phyloP scores from a whole-genome alignment of 1,284 basidiomycete species.

The Ceratobasidium sp. region DNA sequence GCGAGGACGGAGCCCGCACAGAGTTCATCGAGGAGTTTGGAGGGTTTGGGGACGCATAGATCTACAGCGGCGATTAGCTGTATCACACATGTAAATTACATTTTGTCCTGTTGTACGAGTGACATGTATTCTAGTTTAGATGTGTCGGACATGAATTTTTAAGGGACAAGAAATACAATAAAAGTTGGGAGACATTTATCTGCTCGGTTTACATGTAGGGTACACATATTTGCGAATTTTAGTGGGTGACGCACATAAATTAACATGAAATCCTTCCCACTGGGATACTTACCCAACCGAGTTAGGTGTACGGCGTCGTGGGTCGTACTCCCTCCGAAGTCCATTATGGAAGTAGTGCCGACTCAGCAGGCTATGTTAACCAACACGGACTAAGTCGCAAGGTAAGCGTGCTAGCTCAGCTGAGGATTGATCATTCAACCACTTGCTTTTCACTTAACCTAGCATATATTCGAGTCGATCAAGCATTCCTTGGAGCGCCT shows the following conservation, averaged over 20 bases:
- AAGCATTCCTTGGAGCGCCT: slow-evolving; percentile 33
- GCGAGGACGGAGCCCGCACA: neutral
- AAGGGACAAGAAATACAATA: neutral
- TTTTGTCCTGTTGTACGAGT: neutral
- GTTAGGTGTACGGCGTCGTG: neutral
- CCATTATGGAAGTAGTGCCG: slow-evolving; percentile 3
- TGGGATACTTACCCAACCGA: neutral
- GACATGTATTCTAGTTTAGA: neutral
- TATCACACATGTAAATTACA: neutral
- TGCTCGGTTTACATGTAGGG: neutral
- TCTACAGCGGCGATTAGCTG: too few relatives aligned
- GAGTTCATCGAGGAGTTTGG: neutral
- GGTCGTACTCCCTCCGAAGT: neutral
- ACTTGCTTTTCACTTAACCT: slow-evolving; percentile 40
- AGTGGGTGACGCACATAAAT: neutral
- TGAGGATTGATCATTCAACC: slow-evolving; percentile 4
- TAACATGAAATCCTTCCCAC: neutral
- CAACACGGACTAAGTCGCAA: slow-evolving; percentile 57
- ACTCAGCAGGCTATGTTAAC: slow-evolving; percentile 55
- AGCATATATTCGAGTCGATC: slow-evolving; percentile 53
- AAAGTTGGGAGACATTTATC: neutral
- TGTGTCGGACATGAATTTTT: neutral
- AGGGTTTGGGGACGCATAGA: too few relatives aligned
- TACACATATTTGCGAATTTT: neutral
- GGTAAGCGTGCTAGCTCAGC: slow-evolving; percentile 47